These are phyloP conservation scores for Rubia balearica DNA, from an alignment of 305 asterid species.

Conservation along the genomic window DNA sequence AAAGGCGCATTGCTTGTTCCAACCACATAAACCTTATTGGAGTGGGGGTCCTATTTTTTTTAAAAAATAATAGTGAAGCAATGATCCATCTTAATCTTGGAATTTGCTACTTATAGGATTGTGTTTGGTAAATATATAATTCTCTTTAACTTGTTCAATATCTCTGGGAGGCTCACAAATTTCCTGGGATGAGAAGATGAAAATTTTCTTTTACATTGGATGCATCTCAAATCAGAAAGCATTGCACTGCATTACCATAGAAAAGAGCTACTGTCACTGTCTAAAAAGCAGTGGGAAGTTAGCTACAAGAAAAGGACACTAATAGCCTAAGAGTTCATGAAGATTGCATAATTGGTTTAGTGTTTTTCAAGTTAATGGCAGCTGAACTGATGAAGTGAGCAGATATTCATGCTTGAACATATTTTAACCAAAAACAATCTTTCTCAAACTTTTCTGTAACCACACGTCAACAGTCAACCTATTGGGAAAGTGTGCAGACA, in stretches of 20 bases:
- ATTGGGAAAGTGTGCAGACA: background rate
- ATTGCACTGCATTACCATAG: background rate
- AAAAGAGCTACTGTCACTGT: background rate
- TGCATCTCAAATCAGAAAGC: constrained; percentile 5
- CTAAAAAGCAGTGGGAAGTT: background rate
- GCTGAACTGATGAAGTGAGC: background rate
- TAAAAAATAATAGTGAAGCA: background rate
- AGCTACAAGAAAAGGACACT: background rate
- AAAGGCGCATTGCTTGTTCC: background rate
- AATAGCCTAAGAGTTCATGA: background rate
- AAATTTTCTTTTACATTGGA: background rate
- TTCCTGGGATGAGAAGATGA: constrained; percentile 1
- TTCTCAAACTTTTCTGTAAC: background rate
- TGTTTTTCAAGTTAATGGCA: background rate
- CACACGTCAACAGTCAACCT: background rate
- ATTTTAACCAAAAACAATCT: background rate
- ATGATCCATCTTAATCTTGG: background rate
- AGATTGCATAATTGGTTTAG: background rate
- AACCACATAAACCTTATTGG: background rate
- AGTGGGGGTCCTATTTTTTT: background rate
- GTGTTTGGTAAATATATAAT: background rate
- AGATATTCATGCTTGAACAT: background rate
- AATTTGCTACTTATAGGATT: background rate
- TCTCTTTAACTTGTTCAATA: constrained; percentile 3
- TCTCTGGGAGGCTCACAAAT: background rate